A percentile compares a stretch with the other conserved stretches of the same genome.
Conservation (phyloP, 768 basidiomycete genomes). For the Polyporus arcularius region DNA sequence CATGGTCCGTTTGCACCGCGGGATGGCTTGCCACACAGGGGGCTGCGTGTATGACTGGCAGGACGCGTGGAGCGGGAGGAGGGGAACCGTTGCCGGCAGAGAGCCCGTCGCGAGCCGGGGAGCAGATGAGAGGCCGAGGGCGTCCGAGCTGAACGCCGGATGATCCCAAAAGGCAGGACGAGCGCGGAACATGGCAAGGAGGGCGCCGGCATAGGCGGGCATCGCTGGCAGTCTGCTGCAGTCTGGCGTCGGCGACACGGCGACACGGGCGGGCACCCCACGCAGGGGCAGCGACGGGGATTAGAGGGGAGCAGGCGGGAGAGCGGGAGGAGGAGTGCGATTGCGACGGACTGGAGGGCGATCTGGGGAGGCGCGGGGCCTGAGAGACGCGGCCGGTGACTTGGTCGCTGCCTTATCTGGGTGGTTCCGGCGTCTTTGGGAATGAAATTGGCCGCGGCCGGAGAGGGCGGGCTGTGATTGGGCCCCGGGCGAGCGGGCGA, state of each 20-base stretch:
- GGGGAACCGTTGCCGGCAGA: neutral
- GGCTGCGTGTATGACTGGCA: too few species aligned
- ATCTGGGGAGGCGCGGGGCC: neutral
- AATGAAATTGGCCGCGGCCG: constrained; percentile 6
- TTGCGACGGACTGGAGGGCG: constrained; percentile 2
- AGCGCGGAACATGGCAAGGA: too few species aligned
- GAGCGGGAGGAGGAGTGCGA: constrained; percentile 3
- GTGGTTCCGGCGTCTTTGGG: constrained; percentile 12
- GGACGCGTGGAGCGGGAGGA: neutral
- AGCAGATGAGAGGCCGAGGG: constrained; percentile 21
- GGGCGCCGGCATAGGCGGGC: too few species aligned
- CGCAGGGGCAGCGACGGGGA: too few species aligned
- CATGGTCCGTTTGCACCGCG: too few species aligned
- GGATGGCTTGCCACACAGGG: too few species aligned
- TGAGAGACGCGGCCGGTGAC: constrained; percentile 9
- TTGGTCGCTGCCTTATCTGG: constrained; percentile 10
- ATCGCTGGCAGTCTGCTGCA: too few species aligned
- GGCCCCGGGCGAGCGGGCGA: neutral
- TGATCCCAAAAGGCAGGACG: too few species aligned
- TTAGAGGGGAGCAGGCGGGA: neutral
- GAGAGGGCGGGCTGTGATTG: neutral
- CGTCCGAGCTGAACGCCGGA: constrained; percentile 4
- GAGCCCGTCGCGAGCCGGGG: constrained; percentile 2
- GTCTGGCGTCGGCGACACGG: too few species aligned
- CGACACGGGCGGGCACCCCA: too few species aligned